These are phyloP conservation scores for Tilletia walkeri DNA, from an alignment of 1,284 basidiomycete genomes.

Conservation along the genomic window DNA sequence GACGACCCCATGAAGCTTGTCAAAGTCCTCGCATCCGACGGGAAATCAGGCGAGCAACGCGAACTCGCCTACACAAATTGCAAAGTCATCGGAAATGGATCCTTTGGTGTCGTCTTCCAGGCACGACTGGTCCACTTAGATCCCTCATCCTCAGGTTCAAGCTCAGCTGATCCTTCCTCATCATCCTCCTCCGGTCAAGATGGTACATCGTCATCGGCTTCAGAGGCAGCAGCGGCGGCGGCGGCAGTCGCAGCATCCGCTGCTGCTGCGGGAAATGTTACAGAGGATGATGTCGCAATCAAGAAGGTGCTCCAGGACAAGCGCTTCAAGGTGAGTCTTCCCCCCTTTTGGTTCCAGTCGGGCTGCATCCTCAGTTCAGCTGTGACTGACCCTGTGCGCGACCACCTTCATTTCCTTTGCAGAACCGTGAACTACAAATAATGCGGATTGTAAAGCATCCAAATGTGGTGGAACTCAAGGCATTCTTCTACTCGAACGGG, in stretches of 20 bases:
- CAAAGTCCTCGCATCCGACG: constrained; percentile 90
- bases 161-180: not conserved
- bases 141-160: constrained; percentile 14
- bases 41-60: constrained; percentile 82
- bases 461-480: constrained; percentile 94
- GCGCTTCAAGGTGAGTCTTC: constrained; percentile 84
- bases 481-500: constrained; percentile 98
- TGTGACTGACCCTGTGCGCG: not conserved
- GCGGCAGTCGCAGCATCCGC: constrained; percentile 17
- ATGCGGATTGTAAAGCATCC: constrained; percentile 97
- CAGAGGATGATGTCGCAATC: constrained; percentile 85
- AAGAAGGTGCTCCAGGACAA: constrained; percentile 99
- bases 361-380: constrained; percentile 18
- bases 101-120: constrained; percentile 95
- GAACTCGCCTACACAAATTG: constrained; percentile 94
- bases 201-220: not conserved
- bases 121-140: constrained; percentile 61
- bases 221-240: constrained; percentile 14
- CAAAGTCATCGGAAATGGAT: constrained; percentile 98
- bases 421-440: constrained; percentile 99
- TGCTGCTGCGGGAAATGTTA: constrained; percentile 27
- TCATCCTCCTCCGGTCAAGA: constrained; percentile 8
- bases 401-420: constrained; percentile 25
- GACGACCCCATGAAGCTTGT: constrained; percentile 94
- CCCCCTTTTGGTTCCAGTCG: constrained; percentile 12